Percentiles rank a stretch among this genome's conserved stretches.
These are phyloP conservation scores for Cardamine chenopodiifolia DNA, from an alignment of 345 rosid species.

Conservation along the genomic window DNA sequence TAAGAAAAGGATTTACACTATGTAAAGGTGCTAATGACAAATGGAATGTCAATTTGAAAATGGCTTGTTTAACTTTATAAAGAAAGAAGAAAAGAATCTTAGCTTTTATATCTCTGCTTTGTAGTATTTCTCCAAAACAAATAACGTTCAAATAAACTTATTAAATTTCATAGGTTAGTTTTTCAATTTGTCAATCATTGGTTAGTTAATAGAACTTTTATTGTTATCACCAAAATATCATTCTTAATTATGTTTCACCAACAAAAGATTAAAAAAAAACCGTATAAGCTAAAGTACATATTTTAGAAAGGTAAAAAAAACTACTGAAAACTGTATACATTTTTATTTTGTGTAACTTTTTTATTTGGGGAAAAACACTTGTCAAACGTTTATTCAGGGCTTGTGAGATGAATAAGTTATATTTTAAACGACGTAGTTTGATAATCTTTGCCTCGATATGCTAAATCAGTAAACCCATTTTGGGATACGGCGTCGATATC, in stretches of 20 bases:
- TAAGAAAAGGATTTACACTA: not conserved
- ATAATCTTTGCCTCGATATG: not conserved
- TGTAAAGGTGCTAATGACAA: constrained; percentile 25
- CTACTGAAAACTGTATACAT: too few species aligned
- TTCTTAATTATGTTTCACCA: too few species aligned
- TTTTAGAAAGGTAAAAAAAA: too few species aligned
- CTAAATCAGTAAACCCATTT: not conserved
- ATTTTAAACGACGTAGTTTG: not conserved
- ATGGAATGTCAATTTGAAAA: not conserved
- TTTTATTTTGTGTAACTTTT: too few species aligned
- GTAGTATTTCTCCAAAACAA: not conserved
- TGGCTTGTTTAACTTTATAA: not conserved
- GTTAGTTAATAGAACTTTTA: not conserved
- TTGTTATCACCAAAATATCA: not conserved
- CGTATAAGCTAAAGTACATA: too few species aligned
- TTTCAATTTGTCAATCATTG: not conserved
- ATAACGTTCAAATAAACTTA: not conserved
- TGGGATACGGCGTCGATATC: not conserved
- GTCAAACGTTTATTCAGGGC: too few species aligned
- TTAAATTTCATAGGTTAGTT: too few species aligned
- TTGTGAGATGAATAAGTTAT: too few species aligned
- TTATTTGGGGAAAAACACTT: too few species aligned
- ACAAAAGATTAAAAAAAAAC: too few species aligned
- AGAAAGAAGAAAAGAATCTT: not conserved
- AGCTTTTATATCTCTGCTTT: not conserved